Evolutionary conservation across 495 filamentous ascomycete species (phyloP), one percentile per base, ranked within the genome.

Genomic region (Aspergillus saccharolyticus): DNA sequence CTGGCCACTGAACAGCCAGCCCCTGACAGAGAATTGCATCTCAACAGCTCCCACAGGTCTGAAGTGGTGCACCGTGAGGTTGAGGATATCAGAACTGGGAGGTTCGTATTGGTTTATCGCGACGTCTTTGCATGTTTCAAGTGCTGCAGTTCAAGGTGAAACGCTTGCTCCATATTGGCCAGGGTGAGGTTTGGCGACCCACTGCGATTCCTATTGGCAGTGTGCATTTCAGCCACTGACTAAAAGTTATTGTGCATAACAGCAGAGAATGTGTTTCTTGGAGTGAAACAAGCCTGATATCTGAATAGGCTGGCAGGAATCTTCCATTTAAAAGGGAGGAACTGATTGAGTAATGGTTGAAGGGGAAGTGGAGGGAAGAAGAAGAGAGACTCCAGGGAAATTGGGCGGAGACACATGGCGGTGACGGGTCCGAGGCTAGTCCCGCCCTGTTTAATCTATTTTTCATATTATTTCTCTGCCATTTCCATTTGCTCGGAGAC

Each of bases 391-490:
- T 28, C n/a, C 9, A 48, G 39, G 56, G 15, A 47, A 47, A 45
- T 24, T 30, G 22, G 52, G 44, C 52, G 52, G 42, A 52, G 50
- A 42, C 55, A 52, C 55, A 52, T 57, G 55, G 55, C 49, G 56
- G 56, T 58, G 49, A 58, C 56, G 56, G 56, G 56, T 53, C 54
- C 52, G 48, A 53, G 30, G 14, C 51, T 53, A 42, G 42, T 7
- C 18, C 22, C 52, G 30, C 45, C 14, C 44, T 28, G 15, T 30
- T 19, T 33, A 39, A 39, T 39, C 25, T 28, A 25, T 55, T 55
- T 55, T 48, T 17, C 15, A 16, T 55, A 20, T 48, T n/a, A 33
- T 55, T 55, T 55, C 39, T 12, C 19, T 33, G n/a, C 14, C 44
- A 7, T 12, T 22, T 16, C 21, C 42, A 44, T 30, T 43, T 24